Percentiles rank a stretch among this genome's conserved stretches.
Conservation (phyloP, 2,329 filamentous ascomycete genomes). For the Fusarium heterosporum region DNA sequence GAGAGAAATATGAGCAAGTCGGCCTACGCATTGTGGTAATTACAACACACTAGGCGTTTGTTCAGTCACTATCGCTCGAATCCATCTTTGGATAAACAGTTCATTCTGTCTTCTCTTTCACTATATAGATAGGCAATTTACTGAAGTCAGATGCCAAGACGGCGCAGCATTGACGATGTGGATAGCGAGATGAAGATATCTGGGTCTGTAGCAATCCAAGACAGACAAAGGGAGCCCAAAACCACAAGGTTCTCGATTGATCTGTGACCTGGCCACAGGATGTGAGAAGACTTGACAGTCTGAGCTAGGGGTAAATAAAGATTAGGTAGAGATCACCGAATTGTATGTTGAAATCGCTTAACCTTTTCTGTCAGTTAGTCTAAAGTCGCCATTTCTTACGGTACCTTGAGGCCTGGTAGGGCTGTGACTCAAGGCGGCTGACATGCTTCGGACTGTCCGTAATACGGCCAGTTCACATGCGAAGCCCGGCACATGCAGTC, state of each 20-base stretch:
- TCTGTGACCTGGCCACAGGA: too few relatives aligned
- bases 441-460: slow-evolving; percentile 40
- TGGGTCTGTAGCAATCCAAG: slow-evolving; percentile 17
- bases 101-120: too few relatives aligned
- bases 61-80: background rate
- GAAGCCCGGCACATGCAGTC: slow-evolving; percentile 28
- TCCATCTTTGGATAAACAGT: background rate
- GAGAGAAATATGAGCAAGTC: background rate
- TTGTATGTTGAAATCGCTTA: too few relatives aligned
- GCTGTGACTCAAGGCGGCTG: slow-evolving; percentile 38
- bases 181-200: slow-evolving; percentile 30
- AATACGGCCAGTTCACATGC: slow-evolving; percentile 6
- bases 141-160: slow-evolving; percentile 21
- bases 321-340: too few relatives aligned
- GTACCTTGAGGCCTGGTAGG: slow-evolving; percentile 24
- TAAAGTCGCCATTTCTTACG: too few relatives aligned
- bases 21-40: slow-evolving; percentile 4
- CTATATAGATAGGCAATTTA: background rate
- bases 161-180: slow-evolving; percentile 10
- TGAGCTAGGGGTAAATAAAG: too few relatives aligned
- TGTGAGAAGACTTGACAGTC: too few relatives aligned
- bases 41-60: background rate
- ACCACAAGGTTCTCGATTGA: slow-evolving; percentile 12
- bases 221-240: background rate
- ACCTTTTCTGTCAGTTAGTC: too few relatives aligned